Conservation (phyloP, 2,329 filamentous ascomycete genomes). For the Aspergillus glaucus region DNA sequence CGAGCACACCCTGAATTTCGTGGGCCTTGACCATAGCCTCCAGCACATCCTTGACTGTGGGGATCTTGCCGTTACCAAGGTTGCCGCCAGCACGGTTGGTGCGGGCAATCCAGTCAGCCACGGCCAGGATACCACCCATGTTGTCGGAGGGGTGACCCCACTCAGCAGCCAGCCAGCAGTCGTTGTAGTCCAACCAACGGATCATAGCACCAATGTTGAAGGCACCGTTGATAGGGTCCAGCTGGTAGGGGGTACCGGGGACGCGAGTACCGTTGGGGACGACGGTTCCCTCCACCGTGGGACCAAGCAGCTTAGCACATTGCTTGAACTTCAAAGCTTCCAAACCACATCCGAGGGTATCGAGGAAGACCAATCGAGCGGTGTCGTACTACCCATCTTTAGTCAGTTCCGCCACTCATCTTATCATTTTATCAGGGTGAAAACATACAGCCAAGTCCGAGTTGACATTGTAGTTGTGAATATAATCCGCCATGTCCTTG, state of each 20-base stretch:
- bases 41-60: constrained; percentile 83
- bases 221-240: constrained; percentile 90
- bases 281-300: constrained; percentile 79
- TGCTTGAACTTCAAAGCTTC: constrained; percentile 94
- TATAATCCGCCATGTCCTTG: constrained; percentile 88
- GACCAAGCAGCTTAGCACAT: constrained; percentile 90
- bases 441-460: constrained; percentile 81
- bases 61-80: constrained; percentile 64
- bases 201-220: constrained; percentile 99
- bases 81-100: constrained; percentile 83
- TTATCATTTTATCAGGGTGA: background rate
- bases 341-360: constrained; percentile 93
- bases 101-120: constrained; percentile 94
- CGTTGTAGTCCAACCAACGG: constrained; percentile 99
- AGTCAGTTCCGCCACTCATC: background rate
- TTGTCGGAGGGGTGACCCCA: constrained; percentile 99
- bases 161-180: constrained; percentile 98
- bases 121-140: constrained; percentile 89
- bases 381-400: constrained; percentile 62
- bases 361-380: constrained; percentile 90
- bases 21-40: constrained; percentile 99
- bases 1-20: constrained; percentile 96
- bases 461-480: constrained; percentile 83
- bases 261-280: constrained; percentile 91
- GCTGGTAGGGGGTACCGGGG: constrained; percentile 84